A percentile compares a stretch with the other conserved stretches of the same genome.
Evolutionary conservation across 2,329 filamentous ascomycete genomes (phyloP).

Genomic region (Botrytis tulipae): DNA sequence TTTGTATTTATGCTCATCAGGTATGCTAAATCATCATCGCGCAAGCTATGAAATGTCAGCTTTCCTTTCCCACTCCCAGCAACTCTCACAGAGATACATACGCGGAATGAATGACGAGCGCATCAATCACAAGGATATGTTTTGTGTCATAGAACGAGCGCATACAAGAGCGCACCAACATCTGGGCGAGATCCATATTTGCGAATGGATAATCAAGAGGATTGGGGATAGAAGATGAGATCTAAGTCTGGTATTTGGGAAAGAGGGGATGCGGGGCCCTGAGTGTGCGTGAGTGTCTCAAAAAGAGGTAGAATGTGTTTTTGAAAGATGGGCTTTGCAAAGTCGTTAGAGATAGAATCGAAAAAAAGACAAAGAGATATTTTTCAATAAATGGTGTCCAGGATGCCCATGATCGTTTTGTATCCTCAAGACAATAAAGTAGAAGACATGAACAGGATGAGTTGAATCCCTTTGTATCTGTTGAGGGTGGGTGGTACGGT

Average conservation of each 20-base stretch:
- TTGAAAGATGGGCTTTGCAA: neutral
- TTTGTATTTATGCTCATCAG: slow-evolving; percentile 89
- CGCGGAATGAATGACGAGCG: slow-evolving; percentile 72
- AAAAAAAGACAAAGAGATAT: slow-evolving; percentile 20
- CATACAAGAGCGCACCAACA: slow-evolving; percentile 80
- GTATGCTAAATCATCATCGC: slow-evolving; percentile 83
- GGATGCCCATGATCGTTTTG: slow-evolving; percentile 18
- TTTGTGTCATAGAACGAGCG: slow-evolving; percentile 85
- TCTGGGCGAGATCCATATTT: slow-evolving; percentile 66
- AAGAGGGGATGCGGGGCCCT: neutral
- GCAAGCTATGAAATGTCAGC: slow-evolving; percentile 53
- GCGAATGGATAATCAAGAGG: neutral
- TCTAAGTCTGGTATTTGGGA: neutral
- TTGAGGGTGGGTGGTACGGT: neutral
- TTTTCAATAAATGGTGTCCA: slow-evolving; percentile 16
- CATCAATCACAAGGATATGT: slow-evolving; percentile 79
- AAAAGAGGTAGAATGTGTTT: neutral
- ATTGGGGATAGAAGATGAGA: neutral
- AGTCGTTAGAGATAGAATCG: neutral
- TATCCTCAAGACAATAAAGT: slow-evolving; percentile 7
- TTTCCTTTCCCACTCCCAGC: slow-evolving; percentile 24
- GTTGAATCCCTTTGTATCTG: neutral
- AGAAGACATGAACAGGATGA: neutral
- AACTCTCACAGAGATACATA: slow-evolving; percentile 42
- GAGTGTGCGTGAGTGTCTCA: neutral